A percentile compares a stretch with the other conserved stretches of the same genome.
These are phyloP conservation scores for Escovopsis weberi DNA, from an alignment of 2,329 filamentous ascomycete genomes.

Conservation along the genomic window DNA sequence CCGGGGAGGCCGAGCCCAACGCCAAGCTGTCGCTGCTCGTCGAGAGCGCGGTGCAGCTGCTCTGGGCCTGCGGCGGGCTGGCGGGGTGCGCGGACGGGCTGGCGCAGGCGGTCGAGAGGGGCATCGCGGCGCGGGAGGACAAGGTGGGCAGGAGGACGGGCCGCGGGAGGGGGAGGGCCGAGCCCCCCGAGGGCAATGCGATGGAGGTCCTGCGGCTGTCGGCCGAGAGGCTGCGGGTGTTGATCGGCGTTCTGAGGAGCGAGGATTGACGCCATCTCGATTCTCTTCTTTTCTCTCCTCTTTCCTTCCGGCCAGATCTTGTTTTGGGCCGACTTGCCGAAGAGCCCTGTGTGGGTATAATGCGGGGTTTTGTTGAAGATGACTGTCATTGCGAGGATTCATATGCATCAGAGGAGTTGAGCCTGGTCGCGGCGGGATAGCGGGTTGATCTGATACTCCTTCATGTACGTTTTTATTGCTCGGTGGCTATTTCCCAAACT, in stretches of 20 bases:
- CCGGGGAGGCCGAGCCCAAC: conserved; percentile 46
- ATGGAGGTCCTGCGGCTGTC: conserved; percentile 30
- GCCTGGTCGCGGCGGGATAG: no score
- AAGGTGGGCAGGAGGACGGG: conserved; percentile 28
- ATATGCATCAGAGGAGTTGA: no score
- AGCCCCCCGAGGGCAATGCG: conserved; percentile 26
- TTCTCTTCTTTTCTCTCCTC: no score
- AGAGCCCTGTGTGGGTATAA: no score
- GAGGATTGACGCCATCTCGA: no score
- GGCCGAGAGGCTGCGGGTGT: conserved; percentile 24
- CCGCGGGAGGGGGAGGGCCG: conserved; percentile 12
- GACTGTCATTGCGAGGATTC: no score
- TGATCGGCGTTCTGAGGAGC: conserved; percentile 22
- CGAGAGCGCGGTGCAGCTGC: conserved; percentile 47
- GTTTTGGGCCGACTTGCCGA: no score
- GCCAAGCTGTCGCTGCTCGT: conserved; percentile 56
- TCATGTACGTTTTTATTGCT: no score
- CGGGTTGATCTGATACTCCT: no score
- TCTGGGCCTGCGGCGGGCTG: conserved; percentile 24
- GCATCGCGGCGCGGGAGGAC: conserved; percentile 32
- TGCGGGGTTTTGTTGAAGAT: no score
- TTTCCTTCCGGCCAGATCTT: no score
- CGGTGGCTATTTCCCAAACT: no score
- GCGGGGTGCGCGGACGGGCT: conserved; percentile 21
- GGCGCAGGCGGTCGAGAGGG: conserved; percentile 26